Conservation (phyloP, 495 filamentous ascomycete genomes). For the Terfezia boudieri region DNA sequence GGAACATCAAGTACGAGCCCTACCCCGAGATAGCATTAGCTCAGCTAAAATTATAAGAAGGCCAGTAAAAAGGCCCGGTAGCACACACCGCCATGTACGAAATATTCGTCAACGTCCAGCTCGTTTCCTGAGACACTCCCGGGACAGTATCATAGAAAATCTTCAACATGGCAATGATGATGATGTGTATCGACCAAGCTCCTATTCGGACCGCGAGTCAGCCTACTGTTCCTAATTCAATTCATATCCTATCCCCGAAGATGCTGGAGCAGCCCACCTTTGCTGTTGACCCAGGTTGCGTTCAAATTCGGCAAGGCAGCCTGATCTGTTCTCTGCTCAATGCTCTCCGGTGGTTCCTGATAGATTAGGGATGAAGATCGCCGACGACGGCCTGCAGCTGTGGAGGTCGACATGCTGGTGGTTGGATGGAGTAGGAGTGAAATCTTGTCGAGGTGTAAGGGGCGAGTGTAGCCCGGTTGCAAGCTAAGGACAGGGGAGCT, state of each 20-base stretch:
- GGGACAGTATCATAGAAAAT: slow-evolving; percentile 92
- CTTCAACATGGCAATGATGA: slow-evolving; percentile 72
- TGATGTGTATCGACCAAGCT: slow-evolving; percentile 90
- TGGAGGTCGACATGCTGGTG: slow-evolving; percentile 17
- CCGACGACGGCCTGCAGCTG: slow-evolving; percentile 41
- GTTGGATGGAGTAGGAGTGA: slow-evolving; percentile 17
- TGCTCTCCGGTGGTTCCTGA: slow-evolving; percentile 76
- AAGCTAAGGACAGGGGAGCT: too few relatives aligned
- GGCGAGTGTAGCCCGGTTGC: too few relatives aligned
- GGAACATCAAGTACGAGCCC: slow-evolving; percentile 97
- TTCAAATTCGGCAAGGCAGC: slow-evolving; percentile 85
- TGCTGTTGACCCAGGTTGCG: slow-evolving; percentile 95
- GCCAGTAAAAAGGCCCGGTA: neutral
- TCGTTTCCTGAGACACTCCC: slow-evolving; percentile 84
- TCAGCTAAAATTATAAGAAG: neutral
- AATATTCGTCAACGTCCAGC: slow-evolving; percentile 96
- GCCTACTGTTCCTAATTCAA: neutral
- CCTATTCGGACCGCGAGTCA: slow-evolving; percentile 28
- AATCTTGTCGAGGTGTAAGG: slow-evolving; percentile 9
- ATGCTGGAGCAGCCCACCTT: slow-evolving; percentile 39
- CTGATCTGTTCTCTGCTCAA: slow-evolving; percentile 93
- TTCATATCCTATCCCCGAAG: neutral
- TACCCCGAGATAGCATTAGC: slow-evolving; percentile 8
- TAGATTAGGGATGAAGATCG: slow-evolving; percentile 92
- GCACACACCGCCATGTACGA: slow-evolving; percentile 62